These are phyloP conservation scores for Theobroma cacao DNA, from an alignment of 345 rosid genomes.

Conservation along the genomic window DNA sequence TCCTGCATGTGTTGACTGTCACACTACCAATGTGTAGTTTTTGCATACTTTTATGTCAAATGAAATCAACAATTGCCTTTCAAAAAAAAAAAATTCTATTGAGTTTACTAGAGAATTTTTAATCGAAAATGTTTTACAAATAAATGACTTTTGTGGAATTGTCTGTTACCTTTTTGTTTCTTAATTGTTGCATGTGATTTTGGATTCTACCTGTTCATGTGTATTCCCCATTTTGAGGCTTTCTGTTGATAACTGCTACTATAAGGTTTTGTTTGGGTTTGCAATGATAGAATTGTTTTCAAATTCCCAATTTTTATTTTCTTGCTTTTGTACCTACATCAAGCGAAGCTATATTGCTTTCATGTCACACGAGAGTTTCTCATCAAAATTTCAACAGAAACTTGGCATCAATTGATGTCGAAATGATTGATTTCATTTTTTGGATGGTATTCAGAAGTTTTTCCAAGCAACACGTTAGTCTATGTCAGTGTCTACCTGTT, in stretches of 20 bases:
- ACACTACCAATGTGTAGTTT: too few relatives aligned
- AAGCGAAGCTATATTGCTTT: neutral
- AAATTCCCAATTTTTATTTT: neutral
- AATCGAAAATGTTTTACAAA: neutral
- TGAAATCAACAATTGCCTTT: too few relatives aligned
- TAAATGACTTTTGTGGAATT: neutral
- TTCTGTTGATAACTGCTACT: neutral
- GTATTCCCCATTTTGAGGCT: neutral
- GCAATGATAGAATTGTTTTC: neutral
- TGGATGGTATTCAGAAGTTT: neutral
- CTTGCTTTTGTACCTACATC: neutral
- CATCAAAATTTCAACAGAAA: neutral
- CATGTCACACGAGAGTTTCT: neutral
- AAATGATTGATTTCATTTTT: neutral
- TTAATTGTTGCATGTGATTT: neutral
- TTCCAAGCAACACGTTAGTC: neutral
- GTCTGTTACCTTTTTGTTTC: neutral
- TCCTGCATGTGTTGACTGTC: too few relatives aligned
- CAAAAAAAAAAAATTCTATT: neutral
- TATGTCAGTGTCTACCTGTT: neutral
- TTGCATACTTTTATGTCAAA: too few relatives aligned
- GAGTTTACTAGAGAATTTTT: neutral
- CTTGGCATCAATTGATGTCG: neutral
- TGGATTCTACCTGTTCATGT: neutral
- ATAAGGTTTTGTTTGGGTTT: neutral